These are phyloP conservation scores for Solanum chilense DNA, from an alignment of 257 asterid species.

Conservation along the genomic window DNA sequence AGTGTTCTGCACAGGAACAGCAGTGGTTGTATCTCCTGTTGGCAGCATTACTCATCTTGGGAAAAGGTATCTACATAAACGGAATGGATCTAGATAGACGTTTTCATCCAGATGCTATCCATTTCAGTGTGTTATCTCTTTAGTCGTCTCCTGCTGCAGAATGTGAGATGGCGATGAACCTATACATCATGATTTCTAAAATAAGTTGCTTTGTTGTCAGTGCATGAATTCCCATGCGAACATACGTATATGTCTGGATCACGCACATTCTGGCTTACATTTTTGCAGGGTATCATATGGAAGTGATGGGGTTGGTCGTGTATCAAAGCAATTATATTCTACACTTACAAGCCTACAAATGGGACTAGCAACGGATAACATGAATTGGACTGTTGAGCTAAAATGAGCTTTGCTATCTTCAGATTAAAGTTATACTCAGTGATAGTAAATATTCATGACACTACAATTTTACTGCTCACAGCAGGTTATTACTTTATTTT, in stretches of 20 bases:
- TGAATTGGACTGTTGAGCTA: constrained; percentile 70
- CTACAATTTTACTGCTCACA: neutral
- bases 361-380: constrained; percentile 73
- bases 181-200: neutral
- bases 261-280: too few species aligned
- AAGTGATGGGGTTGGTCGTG: constrained; percentile 59
- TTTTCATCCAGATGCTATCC: neutral
- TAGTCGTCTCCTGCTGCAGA: neutral
- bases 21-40: constrained; percentile 90
- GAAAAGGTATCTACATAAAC: constrained; percentile 34
- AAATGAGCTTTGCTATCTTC: constrained; percentile 20
- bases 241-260: neutral
- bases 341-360: constrained; percentile 79
- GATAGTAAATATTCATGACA: neutral
- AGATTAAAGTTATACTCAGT: neutral
- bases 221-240: neutral
- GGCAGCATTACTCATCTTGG: constrained; percentile 79
- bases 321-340: constrained; percentile 72
- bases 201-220: neutral
- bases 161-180: neutral
- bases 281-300: constrained; percentile 61
- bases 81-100: neutral
- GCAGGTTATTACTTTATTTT: neutral
- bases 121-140: neutral
- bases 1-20: constrained; percentile 95